Evolutionary conservation across 208 protist species (phyloP), one percentile per base, ranked within the genome.

Genomic region (Leishmania lainsoni): DNA sequence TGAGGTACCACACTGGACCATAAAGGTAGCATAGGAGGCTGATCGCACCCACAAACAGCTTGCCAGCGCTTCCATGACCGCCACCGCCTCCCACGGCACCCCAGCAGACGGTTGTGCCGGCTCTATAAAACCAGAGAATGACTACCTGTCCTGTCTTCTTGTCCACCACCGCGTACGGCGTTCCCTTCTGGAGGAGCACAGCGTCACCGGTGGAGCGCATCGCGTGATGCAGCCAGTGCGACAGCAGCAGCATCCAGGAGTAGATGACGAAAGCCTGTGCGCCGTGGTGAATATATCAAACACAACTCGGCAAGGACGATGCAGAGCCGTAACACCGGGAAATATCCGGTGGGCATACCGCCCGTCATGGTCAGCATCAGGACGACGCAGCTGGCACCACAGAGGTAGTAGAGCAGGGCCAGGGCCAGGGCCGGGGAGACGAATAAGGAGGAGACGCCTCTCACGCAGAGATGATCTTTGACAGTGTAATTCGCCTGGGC

Each of bases 221-320:
- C n/a, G 79, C 69, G 51, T 61, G 59, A 49, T 68, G 72, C 29
- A 84, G 82, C 84, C 89, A 87, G 80, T 90, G 89, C 42, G 84
- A 86, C 51, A 86, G 81, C 29, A 81, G 17, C 51, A 83, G 35
- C 56, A 89, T 54, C 88, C 89, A 90, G 29, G 79, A 78, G 73
- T 83, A 90, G 14, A 92, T 81, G 16, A 90, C 54, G 61, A 92
- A 92, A 48, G 89, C 85, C 77, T 92, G 89, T 3, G 83, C 63
- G 49, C 86, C 89, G 83, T 90, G 89, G 65, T 89, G 89, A 16
- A 87, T 51, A 54, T 82, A 90, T 87, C 89, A 92, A 2, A 92
- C 35, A 52, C 42, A 90, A 17, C 86, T 92, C 89, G 14, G 79
- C 77, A 20, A 87, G 45, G 12, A 59, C 73, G 29, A 89, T 61